Base-by-base conservation (phyloP, 306 rosid genomes). In the Vigna angularis region DNA sequence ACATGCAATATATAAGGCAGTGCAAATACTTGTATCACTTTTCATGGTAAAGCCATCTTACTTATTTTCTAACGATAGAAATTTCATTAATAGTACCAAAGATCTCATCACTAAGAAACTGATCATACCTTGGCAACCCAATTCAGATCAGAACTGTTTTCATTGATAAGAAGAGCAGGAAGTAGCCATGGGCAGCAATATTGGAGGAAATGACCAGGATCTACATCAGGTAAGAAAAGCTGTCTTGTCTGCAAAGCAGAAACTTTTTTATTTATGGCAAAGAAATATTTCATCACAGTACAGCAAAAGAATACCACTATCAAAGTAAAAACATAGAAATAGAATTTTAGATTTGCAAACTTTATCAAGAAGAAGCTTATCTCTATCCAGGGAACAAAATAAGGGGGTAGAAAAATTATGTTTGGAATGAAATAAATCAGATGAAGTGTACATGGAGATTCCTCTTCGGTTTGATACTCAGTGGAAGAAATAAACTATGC, bases 121-220 rank as follows among this genome's bases (percentile, higher is more conserved):
- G 75, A 44, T 52, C 74, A 72, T 86, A 90, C 98, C 91, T 87
- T 85, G 75, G 95, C 76, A 71, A 90, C 85, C 98, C 96, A 94
- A 50, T 85, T 79, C 70, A 94, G 89, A 79, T 89, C 86, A 59
- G 91, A 77, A 79, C 70, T 79, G 82, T 85, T 90, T 50, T 87
- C 91, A 82, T 85, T 87, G 58, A 94, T 77, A 84, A 89, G 88
- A 80, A 94, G 80, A 74, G 94, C 90, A 42, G 98, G 97, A 87
- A 94, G 93, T 88, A 94, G 96, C 98, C 97, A 92, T 26, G 84
- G 88, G 79, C 89, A 94, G 80, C 94, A 92, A 76, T 90, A 92
- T 83, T 78, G 95, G 79, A 92, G 76, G 86, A 94, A 94, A 78
- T 87, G 84, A 81, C 81, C 84, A 62, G 98, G 95, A 77, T 92